Percentiles rank a stretch among this genome's conserved stretches.
Conservation (phyloP, 352 stramenopile species). For the Phytophthora ohioensis region DNA sequence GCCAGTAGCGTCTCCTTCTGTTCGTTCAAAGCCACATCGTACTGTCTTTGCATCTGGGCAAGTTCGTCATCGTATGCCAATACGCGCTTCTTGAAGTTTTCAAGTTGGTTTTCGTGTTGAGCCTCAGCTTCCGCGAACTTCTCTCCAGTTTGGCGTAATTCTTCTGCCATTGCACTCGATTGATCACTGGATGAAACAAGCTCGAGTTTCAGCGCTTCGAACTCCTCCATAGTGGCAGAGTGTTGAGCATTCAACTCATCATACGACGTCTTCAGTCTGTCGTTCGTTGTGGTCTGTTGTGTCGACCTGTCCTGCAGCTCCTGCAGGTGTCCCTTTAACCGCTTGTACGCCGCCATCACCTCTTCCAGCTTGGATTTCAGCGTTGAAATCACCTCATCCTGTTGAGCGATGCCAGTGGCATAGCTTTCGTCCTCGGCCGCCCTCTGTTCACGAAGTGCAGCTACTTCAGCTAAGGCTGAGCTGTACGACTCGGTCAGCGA, state of each 20-base stretch:
- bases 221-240: slow-evolving; percentile 23
- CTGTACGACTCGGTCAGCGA: slow-evolving; percentile 27
- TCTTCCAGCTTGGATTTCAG: slow-evolving; percentile 72
- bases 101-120: slow-evolving; percentile 41
- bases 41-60: slow-evolving; percentile 19
- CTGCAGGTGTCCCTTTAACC: slow-evolving; percentile 54
- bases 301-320: slow-evolving; percentile 56
- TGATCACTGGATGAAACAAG: slow-evolving; percentile 36
- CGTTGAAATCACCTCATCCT: slow-evolving; percentile 61
- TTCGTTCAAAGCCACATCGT: slow-evolving; percentile 30
- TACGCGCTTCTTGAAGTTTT: slow-evolving; percentile 40
- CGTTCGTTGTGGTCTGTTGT: slow-evolving; percentile 43
- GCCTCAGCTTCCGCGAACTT: slow-evolving; percentile 27
- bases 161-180: slow-evolving; percentile 4
- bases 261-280: slow-evolving; percentile 37
- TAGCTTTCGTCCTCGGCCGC: slow-evolving; percentile 24
- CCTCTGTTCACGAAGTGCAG: slow-evolving; percentile 27
- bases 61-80: slow-evolving; percentile 43
- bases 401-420: slow-evolving; percentile 20
- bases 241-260: slow-evolving; percentile 37
- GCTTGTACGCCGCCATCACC: slow-evolving; percentile 70
- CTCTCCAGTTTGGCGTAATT: slow-evolving; percentile 28
- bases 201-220: slow-evolving; percentile 44
- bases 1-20: slow-evolving; percentile 33
- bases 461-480: slow-evolving; percentile 26